Base-by-base conservation (phyloP, 2,329 filamentous ascomycete genomes). In the Aspergillus alliaceus region DNA sequence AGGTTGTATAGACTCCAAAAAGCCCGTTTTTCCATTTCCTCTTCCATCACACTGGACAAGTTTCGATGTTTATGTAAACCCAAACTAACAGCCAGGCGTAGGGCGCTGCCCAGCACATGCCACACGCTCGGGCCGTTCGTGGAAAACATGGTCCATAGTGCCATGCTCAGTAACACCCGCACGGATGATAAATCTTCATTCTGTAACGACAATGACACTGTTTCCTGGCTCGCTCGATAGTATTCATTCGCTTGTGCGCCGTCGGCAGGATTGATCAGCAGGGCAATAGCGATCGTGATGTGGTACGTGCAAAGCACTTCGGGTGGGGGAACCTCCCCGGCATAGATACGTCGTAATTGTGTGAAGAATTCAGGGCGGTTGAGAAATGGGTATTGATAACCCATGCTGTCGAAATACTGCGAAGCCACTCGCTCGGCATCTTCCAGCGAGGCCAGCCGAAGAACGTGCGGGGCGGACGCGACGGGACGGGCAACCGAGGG, bases 1-100 rank as follows among this genome's bases (percentile, higher is more conserved):
- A 78, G 66, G n/a, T 77, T 77, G 56, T 78, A 77, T 7, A 76
- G 64, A 62, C 74, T 75, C 75, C 75, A 78, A 57, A 78, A 78
- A 1, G 72, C 72, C n/a, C 75, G 72, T 54, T 76, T 77, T 2
- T 70, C 63, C 68, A 77, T 73, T 52, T 78, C 74, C 29, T 75
- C 69, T 46, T 76, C 74, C 7, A 69, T 49, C 42, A 69, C 27
- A 50, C 62, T 69, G 4, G 68, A 54, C 32, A 66, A 62, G 1
- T 67, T 63, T 24, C 69, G 67, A 15, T 61, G 57, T 48, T 74
- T 75, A 59, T 77, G 74, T 15, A 77, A 51, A 11, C 71, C 73
- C 22, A 77, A 61, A 50, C 74, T 76, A 8, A 68, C 73, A 1
- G 74, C 68, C 31, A 77, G 65, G 7, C 73, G 70, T 58, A 76